Evolutionary conservation across 331 rosid genomes (phyloP), one percentile per base, ranked within the genome.

Genomic region (Cydonia oblonga): DNA sequence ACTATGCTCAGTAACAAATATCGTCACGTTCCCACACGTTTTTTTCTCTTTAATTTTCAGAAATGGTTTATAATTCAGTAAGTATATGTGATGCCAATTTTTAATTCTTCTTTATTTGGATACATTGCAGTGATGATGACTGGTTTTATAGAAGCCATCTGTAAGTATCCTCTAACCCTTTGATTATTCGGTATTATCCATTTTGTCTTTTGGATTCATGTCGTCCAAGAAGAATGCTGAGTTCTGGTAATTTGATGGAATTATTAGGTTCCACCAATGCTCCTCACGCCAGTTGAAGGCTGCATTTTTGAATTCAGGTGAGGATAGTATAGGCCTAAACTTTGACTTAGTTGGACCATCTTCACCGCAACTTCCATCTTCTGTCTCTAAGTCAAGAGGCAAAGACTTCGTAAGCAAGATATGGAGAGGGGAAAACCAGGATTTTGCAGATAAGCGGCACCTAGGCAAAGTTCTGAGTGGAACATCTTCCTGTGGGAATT

Each of bases 361-460:
- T 74, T 87, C 89, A 1, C 97, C 89, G 0, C 79, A 40, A 67
- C 86, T 86, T 82, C 89, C 92, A 18, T 52, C 75, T 10, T 90
- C 96, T 3, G 96, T 92, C 30, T 86, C 98, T 13, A 88, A 78
- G 72, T 88, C 96, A 12, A 90, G 96, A 83, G 96, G 98, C 25
- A 90, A 88, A 68, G 67, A 85, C 57, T 88, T 83, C 68, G 85
- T 42, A 49, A 79, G 65, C 78, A 88, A 88, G 82, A 86, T 81
- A 23, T 85, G 91, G 90, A 84, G 63, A 77, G 87, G 75, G 58
- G 76, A 35, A 23, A 74, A 70, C 72, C 81, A 76, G 69, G 81
- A 73, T 40, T 23, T 20, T 56, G 69, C 74, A 66, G 84, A 84
- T 75, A 82, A 85, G 82, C 51, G 56, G n/a, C 74, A 73, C 42